A percentile compares a stretch with the other conserved stretches of the same genome.
phyloP scores from a whole-genome alignment of 2,329 filamentous ascomycete genomes.

The Phyllosticta citribraziliensis region DNA sequence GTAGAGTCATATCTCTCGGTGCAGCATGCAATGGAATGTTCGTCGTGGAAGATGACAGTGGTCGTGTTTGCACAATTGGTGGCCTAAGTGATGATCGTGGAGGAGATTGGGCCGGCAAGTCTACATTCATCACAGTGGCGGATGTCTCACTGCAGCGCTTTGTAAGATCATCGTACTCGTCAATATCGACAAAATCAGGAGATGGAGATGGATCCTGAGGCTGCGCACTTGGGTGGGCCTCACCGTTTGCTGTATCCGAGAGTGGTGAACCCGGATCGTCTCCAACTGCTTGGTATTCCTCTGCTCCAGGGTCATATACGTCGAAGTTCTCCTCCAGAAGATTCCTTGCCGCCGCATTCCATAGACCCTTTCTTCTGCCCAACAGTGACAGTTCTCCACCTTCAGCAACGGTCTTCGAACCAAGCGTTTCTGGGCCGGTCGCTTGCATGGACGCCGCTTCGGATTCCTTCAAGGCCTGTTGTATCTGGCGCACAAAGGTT shows the following conservation, averaged over 20 bases:
- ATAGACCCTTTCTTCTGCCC: slow-evolving; percentile 17
- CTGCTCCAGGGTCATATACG: neutral
- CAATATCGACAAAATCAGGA: slow-evolving; percentile 6
- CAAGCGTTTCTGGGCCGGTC: neutral
- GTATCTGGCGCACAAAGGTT: slow-evolving; percentile 24
- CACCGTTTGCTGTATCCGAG: neutral
- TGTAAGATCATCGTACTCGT: neutral
- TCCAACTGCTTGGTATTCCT: neutral
- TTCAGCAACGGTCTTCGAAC: neutral
- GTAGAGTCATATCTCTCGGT: neutral
- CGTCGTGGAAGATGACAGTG: neutral
- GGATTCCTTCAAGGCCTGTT: slow-evolving; percentile 25
- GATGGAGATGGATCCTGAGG: neutral
- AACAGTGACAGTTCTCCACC: neutral
- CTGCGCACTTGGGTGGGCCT: neutral
- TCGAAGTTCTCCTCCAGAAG: slow-evolving; percentile 4
- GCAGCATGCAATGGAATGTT: neutral
- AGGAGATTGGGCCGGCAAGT: neutral
- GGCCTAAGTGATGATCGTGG: neutral
- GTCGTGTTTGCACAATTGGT: neutral
- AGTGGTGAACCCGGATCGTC: neutral
- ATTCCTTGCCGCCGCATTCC: slow-evolving; percentile 26
- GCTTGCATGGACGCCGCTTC: slow-evolving; percentile 13
- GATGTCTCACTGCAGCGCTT: neutral
- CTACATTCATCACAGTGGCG: neutral